A percentile compares a stretch with the other conserved stretches of the same genome.
phyloP scores from a whole-genome alignment of 768 basidiomycete species.

The Phlebiopsis flavidoalba region DNA sequence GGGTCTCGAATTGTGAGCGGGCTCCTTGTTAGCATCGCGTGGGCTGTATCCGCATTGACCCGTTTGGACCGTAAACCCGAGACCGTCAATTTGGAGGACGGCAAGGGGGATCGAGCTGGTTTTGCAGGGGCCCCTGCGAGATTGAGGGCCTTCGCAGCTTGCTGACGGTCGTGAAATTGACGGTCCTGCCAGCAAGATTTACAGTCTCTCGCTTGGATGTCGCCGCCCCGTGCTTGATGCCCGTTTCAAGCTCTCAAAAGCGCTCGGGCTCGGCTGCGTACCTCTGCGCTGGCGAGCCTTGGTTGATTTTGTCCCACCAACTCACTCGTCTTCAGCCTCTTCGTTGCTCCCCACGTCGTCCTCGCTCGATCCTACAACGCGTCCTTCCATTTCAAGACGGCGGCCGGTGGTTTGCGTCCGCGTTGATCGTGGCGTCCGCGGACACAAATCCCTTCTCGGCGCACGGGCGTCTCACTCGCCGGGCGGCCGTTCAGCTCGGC shows the following conservation, averaged over 20 bases:
- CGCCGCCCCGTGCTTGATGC: not conserved
- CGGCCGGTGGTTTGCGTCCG: not conserved
- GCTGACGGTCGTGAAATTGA: not conserved
- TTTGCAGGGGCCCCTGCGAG: not conserved
- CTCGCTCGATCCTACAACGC: not conserved
- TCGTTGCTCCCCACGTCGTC: not conserved
- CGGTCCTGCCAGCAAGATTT: constrained; percentile 1
- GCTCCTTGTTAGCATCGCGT: too few relatives aligned
- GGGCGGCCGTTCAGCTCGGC: not conserved
- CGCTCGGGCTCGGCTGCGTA: not conserved
- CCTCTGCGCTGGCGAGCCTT: not conserved
- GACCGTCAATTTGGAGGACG: not conserved
- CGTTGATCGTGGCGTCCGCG: not conserved
- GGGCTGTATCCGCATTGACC: not conserved
- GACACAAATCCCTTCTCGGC: not conserved
- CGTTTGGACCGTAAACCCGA: constrained; percentile 3
- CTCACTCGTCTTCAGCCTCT: not conserved
- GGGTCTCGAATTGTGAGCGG: too few relatives aligned
- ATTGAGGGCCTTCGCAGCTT: not conserved
- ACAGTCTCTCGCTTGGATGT: not conserved
- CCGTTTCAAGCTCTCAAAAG: too few relatives aligned
- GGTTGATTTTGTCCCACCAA: not conserved
- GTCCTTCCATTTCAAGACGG: not conserved
- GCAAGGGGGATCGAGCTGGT: too few relatives aligned
- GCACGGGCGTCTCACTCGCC: not conserved